Base-by-base conservation (phyloP, 495 filamentous ascomycete species). In the Xylaria scruposa region DNA sequence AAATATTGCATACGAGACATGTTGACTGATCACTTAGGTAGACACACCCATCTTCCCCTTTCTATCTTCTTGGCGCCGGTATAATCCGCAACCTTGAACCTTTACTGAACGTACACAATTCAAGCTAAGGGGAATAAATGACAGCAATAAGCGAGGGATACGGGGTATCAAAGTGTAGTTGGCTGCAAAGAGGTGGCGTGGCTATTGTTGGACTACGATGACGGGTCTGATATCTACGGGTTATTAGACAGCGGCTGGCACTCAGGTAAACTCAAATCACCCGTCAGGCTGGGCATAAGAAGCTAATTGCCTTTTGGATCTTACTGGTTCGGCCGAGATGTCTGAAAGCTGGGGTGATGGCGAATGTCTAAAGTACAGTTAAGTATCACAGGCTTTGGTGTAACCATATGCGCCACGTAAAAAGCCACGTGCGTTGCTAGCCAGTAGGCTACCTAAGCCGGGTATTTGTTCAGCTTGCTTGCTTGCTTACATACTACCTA, bases 1-100 rank as follows among this genome's bases (percentile, higher is more conserved):
- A 71, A 40, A 71, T 71, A 65, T 38, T 59, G 61, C 42, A 53
- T 71, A 59, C 26, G 46, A 59, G 70, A 71, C 17, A 66, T 17
- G 49, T 17, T 24, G 47, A 58, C 49, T 66, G 31, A 29, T 68
- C 3, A 42, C 38, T 0, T 42, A 42, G 38, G 38, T 68, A 33
- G 26, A 59, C 31, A 42, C 49, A 38, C 51, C 24, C n/a, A 40
- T 65, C 44, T 17, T 47, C 38, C 51, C 24, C 40, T 26, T 56
- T 26, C 10, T 17, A 4, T 31, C 24, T 31, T 56, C 8, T 31
- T 29, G 12, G 24, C 51, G 24, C 24, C 13, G 51, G 26, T 26
- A 56, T 56, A 1, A 29, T 56, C 4, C 21, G 24, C 12, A 17
- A 15, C 26, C 17, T 56, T 2, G 8, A 31, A 15, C 24, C 24